These are phyloP conservation scores for Globisporangium cystogenes DNA, from an alignment of 352 stramenopile species.

Conservation along the genomic window DNA sequence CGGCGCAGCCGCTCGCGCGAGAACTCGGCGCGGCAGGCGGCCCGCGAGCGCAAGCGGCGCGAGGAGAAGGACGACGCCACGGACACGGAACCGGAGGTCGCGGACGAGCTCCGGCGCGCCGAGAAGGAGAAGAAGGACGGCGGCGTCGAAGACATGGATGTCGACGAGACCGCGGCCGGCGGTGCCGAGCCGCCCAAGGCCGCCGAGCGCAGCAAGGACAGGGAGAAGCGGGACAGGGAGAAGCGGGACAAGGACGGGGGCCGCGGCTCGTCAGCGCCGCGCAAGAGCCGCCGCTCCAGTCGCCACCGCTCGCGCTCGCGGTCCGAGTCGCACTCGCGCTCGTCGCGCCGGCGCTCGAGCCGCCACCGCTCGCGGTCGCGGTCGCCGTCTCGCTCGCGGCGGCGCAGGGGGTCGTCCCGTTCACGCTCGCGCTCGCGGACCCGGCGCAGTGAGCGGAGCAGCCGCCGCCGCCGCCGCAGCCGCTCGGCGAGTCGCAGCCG, in stretches of 20 bases:
- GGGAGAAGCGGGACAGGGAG: background rate
- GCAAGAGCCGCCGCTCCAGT: conserved; percentile 33
- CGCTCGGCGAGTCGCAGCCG: conserved; percentile 38
- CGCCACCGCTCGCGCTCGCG: conserved; percentile 45
- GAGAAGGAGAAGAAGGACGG: conserved; percentile 1
- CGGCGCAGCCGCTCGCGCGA: background rate
- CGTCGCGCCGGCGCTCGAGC: conserved; percentile 41
- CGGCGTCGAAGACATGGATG: conserved; percentile 7
- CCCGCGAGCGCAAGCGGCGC: background rate
- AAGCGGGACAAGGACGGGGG: conserved; percentile 13
- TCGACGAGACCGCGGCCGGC: conserved; percentile 10
- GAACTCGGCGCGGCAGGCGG: conserved; percentile 10
- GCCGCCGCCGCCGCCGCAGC: conserved; percentile 39
- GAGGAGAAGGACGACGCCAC: conserved; percentile 15
- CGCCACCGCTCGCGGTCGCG: conserved; percentile 51
- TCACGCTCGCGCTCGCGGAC: conserved; percentile 49
- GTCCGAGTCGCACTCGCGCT: conserved; percentile 50
- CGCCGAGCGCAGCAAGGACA: too few species aligned
- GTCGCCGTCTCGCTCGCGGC: conserved; percentile 35
- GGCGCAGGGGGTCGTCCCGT: conserved; percentile 27
- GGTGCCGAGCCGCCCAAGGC: too few species aligned
- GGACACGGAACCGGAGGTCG: conserved; percentile 5
- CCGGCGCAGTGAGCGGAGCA: conserved; percentile 5
- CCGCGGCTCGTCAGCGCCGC: conserved; percentile 2
- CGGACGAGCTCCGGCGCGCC: conserved; percentile 1